phyloP scores from a whole-genome alignment of 306 rosid genomes.

The Malus fusca region DNA sequence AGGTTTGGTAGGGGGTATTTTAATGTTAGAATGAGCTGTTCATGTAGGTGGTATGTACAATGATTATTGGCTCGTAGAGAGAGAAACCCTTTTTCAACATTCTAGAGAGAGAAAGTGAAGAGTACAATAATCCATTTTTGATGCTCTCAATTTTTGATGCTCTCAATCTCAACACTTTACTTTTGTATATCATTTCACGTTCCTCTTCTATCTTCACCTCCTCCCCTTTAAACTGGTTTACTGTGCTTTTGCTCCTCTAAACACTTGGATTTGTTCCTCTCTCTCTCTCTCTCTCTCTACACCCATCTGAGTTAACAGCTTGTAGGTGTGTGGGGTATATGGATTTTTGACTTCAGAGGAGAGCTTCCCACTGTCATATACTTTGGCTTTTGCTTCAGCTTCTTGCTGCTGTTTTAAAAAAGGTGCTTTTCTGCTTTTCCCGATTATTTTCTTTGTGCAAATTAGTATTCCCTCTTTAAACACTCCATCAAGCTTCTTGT shows the following conservation, averaged over 20 bases:
- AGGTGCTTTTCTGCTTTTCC: slow-evolving; percentile 37
- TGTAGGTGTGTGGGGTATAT: slow-evolving; percentile 32
- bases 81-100: background rate
- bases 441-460: slow-evolving; percentile 14
- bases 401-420: slow-evolving; percentile 19
- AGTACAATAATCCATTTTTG: background rate
- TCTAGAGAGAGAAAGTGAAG: slow-evolving; percentile 17
- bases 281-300: background rate
- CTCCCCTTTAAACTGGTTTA: slow-evolving; percentile 4
- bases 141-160: no score
- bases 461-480: slow-evolving; percentile 13
- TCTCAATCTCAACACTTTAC: background rate
- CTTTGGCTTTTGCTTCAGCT: slow-evolving; percentile 21
- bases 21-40: background rate
- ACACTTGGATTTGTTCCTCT: slow-evolving; percentile 2
- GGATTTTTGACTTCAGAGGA: slow-evolving; percentile 37
- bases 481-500: slow-evolving; percentile 10
- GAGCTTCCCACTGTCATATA: slow-evolving; percentile 26
- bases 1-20: slow-evolving; percentile 9
- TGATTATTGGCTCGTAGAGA: background rate
- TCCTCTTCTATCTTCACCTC: slow-evolving; percentile 9
- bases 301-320: slow-evolving; percentile 17
- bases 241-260: slow-evolving; percentile 17
- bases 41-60: background rate
- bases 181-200: background rate